These are phyloP conservation scores for Ustilago xerochloae DNA, from an alignment of 1,284 basidiomycete species.

Conservation along the genomic window DNA sequence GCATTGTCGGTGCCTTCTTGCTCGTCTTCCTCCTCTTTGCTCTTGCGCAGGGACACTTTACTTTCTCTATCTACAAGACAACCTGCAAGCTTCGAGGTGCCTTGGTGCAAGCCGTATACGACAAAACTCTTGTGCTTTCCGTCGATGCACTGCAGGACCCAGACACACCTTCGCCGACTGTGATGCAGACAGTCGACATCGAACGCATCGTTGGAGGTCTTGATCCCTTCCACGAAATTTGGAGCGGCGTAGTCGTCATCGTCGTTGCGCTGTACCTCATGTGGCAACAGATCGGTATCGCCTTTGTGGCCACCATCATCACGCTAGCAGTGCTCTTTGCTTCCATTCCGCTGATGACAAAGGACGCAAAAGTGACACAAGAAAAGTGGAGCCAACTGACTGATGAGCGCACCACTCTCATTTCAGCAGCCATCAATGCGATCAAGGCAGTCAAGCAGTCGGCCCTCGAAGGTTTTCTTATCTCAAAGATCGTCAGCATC, in stretches of 20 bases:
- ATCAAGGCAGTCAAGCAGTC: conserved; percentile 55
- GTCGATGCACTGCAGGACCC: conserved; percentile 28
- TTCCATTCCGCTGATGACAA: conserved; percentile 32
- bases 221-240: conserved; percentile 44
- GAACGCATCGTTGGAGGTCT: conserved; percentile 48
- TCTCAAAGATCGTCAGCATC: conserved; percentile 19
- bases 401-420: conserved; percentile 41
- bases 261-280: conserved; percentile 45
- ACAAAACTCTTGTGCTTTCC: conserved; percentile 47
- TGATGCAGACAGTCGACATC: conserved; percentile 52
- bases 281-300: conserved; percentile 38
- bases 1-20: conserved; percentile 47
- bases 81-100: conserved; percentile 45
- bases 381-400: conserved; percentile 43
- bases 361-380: conserved; percentile 19
- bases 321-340: conserved; percentile 24
- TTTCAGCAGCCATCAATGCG: conserved; percentile 29
- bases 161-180: conserved; percentile 31
- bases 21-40: conserved; percentile 48
- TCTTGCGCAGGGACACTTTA: conserved; percentile 30
- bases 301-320: conserved; percentile 47
- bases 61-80: conserved; percentile 21
- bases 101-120: conserved; percentile 45
- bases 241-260: conserved; percentile 49
- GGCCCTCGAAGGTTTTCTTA: conserved; percentile 46